phyloP scores from a whole-genome alignment of 2,329 filamentous ascomycete genomes.

The Neophaeococcomyces aloes region DNA sequence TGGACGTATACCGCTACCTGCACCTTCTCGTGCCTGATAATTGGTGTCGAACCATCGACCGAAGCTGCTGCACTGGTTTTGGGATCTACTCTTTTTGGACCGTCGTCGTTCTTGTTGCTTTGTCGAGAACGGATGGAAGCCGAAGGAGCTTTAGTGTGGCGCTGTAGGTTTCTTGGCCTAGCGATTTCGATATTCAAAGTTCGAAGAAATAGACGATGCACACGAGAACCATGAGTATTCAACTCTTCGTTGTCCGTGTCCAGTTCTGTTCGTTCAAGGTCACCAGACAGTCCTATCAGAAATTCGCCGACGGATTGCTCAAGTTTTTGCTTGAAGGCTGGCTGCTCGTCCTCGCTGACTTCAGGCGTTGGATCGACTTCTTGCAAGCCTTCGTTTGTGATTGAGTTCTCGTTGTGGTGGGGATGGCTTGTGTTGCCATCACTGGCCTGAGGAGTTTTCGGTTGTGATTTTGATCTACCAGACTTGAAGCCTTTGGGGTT shows the following conservation, averaged over 20 bases:
- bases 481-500: conserved; percentile 23
- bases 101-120: background rate
- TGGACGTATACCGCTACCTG: conserved; percentile 25
- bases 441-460: background rate
- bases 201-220: conserved; percentile 26
- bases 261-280: conserved; percentile 29
- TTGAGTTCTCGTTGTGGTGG: background rate
- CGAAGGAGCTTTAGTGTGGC: background rate
- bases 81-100: background rate
- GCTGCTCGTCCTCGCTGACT: conserved; percentile 16
- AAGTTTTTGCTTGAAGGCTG: conserved; percentile 17
- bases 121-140: background rate
- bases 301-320: conserved; percentile 28
- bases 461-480: conserved; percentile 1
- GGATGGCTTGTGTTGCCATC: background rate
- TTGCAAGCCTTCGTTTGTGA: conserved; percentile 9
- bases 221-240: conserved; percentile 9
- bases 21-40: conserved; percentile 15
- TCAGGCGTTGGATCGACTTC: conserved; percentile 20
- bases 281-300: conserved; percentile 35
- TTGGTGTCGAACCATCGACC: conserved; percentile 14
- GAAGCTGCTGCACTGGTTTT: conserved; percentile 19
- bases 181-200: conserved; percentile 28
- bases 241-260: conserved; percentile 25
- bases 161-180: conserved; percentile 6